Base-by-base conservation (phyloP, 1,284 basidiomycete genomes). In the Pseudozyma flocculosa region DNA sequence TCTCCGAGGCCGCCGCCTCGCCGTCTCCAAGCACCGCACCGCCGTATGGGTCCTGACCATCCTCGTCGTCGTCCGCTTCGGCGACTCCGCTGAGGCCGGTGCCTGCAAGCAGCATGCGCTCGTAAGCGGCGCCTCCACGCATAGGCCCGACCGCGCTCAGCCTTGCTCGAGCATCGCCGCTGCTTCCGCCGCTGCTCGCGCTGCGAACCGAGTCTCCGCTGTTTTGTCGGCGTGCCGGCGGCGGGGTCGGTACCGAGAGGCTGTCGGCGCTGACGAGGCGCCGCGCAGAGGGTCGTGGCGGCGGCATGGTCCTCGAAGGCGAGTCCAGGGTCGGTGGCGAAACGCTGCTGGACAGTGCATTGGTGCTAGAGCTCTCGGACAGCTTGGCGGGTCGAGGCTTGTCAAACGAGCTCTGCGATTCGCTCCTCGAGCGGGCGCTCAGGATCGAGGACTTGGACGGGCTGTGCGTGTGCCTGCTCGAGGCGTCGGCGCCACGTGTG, bases 51-150 rank as follows among this genome's bases (percentile, higher is more conserved):
- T 68, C 70, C 2, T 56, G 45, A 2, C 69, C 65, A 9, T 62
- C 62, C 21, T 67, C 67, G 24, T 71, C 70, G n/a, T 66, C 64
- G n/a, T 67, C 65, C 3, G 58, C 61, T 30, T 73, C 66, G 8
- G 54, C 58, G 32, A 73, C 61, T 26, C 63, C 62, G 23, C 36
- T 49, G 18, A 73, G 50, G 1, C 71, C 71, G 0, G 70, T 72
- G 5, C 70, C 70, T 8, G 71, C 71, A 29, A 73, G 38, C 2
- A 73, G 61, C 68, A 73, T 70, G n/a, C 63, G 53, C 48, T 73
- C 71, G 43, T 72, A 73, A 0, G 71, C 70, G 36, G 68, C 68
- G 5, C 70, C 70, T 10, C 71, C 71, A 38, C 70, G 48, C n/a
- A 68, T 57, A 0, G 71, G 70, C 50, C 72, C 71, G 24, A 73